Base-by-base conservation (phyloP, 495 filamentous ascomycete genomes). In the Talaromyces borbonicus region DNA sequence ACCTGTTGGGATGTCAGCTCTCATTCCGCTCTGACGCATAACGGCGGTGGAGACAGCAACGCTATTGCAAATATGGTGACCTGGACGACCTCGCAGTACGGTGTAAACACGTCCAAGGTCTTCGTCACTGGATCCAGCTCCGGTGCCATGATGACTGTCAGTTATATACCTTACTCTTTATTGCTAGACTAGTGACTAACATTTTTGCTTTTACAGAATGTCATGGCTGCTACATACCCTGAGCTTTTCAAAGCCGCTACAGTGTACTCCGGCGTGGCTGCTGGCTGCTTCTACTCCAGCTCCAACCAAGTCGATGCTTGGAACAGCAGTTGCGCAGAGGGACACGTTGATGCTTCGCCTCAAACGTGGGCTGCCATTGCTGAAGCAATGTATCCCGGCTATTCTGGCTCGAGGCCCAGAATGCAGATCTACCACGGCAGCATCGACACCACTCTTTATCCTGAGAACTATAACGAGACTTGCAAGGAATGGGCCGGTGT, bases 401-500 rank as follows among this genome's bases (percentile, higher is more conserved):
- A 77, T 57, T 62, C 55, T 2, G 77, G 78, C 12, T 46, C 56
- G 19, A 59, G 73, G 14, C 74, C 78, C 0, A 66, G 60, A 46
- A 69, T 83, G 60, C 69, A 77, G 52, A 68, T 79, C 46, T 60
- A 61, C 39, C 76, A 80, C 51, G 75, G 75, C 18, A 54, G 61
- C 5, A 64, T 65, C n/a, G 76, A 80, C 43, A 54, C 37, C 12
- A 63, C 74, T 0, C 65, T 79, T 5, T 51, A 59, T 9, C 66
- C 66, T 2, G 51, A 61, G 48, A 75, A 73, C 52, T 71, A 60
- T 33, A 46, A 60, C 5, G 73, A 77, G 61, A 63, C 64, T 14
- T 59, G 74, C 25, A 74, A 77, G 67, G 68, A 80, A 59, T 80
- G 76, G 76, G 60, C 63, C 12, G 62, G 60, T n/a, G 69, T 80